Base-by-base conservation (phyloP, 805 yeast species). In the Zygosaccharomyces rouxii region DNA sequence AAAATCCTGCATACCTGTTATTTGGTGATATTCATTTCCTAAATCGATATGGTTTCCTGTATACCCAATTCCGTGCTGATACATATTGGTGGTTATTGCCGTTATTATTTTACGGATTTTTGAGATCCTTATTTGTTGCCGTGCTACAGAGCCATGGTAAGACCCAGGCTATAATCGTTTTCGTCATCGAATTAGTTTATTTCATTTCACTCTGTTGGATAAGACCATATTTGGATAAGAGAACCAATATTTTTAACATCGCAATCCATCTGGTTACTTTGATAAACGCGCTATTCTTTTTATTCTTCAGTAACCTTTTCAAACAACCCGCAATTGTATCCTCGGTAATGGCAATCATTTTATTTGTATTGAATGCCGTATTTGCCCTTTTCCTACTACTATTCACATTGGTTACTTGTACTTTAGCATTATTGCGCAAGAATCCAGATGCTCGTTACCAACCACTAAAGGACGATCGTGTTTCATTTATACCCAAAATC, bases 381-480 rank as follows among this genome's bases (percentile, higher is more conserved):
- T 86, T 89, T 68, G 92, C 97, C 3, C 74, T 88, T 55, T 77
- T 87, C 59, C 76, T 92, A 60, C 71, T 94, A 64, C 72, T 94
- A 42, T 84, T 90, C 75, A 89, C 96, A 40, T 82, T 94, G 58
- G 80, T 89, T 33, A 86, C 96, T 1, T 90, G 98, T 71, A 73
- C 83, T 5, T 72, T 89, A 68, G 96, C 97, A 0, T 68, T 94
- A 59, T 56, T 90, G 28, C 84, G 86, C 67, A 89, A 86, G 74
- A 89, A 94, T 67, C 98, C 99, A 46, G 99, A 94, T 69, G 81
- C 92, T 7, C 79, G 96, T 58, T 94, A 94, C 72, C 92, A 89
- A 71, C 98, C 97, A 53, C 86, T 92, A 85, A 86, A 85, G 59
- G 99, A 94, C 68, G 99, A 94, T 64, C 81, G 99, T 65, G 94